phyloP scores from a whole-genome alignment of 2,329 filamentous ascomycete genomes.

The Allantophomopsis lycopodina region DNA sequence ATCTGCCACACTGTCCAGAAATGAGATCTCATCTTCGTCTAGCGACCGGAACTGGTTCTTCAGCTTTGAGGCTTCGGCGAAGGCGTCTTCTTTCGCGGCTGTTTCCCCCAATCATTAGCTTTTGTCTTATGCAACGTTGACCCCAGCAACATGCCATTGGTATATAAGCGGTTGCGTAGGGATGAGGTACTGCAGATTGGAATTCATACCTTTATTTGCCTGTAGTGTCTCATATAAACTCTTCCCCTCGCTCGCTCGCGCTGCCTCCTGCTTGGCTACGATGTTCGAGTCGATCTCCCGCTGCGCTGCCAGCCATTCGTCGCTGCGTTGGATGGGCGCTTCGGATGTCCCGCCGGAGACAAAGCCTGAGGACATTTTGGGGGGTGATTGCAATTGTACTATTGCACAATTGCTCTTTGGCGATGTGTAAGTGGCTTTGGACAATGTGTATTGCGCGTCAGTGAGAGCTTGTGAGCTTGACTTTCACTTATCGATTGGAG shows the following conservation, averaged over 20 bases:
- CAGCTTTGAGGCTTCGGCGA: constrained; percentile 59
- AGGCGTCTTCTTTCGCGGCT: constrained; percentile 72
- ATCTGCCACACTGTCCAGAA: constrained; percentile 46
- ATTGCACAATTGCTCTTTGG: too few relatives aligned
- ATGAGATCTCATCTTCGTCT: constrained; percentile 69
- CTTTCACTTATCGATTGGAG: too few relatives aligned
- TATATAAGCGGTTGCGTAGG: background rate
- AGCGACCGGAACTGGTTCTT: constrained; percentile 67
- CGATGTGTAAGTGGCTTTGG: too few relatives aligned
- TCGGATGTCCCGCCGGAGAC: constrained; percentile 34
- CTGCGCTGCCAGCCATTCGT: constrained; percentile 19
- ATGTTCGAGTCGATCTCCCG: constrained; percentile 22
- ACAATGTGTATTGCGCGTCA: too few relatives aligned
- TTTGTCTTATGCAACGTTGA: too few relatives aligned
- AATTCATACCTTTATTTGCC: constrained; percentile 58
- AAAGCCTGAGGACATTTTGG: constrained; percentile 30
- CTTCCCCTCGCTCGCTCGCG: constrained; percentile 29
- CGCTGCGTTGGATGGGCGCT: constrained; percentile 23
- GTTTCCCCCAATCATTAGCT: constrained; percentile 1
- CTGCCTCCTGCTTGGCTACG: constrained; percentile 20
- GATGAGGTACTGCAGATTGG: too few relatives aligned
- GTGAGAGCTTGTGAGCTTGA: too few relatives aligned
- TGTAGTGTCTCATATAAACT: constrained; percentile 64
- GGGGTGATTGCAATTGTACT: background rate
- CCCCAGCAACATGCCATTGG: too few relatives aligned